Evolutionary conservation across 257 asterid species (phyloP), one percentile per base, ranked within the genome.

Genomic region (Handroanthus guayacan): DNA sequence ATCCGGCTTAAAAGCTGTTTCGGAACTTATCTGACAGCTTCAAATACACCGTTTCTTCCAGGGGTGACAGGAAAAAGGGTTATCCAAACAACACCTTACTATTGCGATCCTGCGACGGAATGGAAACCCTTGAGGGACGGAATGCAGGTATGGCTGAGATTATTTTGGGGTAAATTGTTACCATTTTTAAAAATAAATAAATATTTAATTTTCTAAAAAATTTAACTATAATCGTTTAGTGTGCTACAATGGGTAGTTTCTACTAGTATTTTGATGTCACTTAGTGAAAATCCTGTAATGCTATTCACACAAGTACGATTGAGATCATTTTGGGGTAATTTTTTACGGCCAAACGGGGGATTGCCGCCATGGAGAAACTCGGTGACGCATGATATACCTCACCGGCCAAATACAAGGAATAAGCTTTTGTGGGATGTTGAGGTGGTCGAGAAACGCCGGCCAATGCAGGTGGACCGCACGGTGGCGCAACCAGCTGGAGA

Each of bases 41-140:
- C 94, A 2, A 83, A 36, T 67, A 16, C 25, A 0, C 89, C 91
- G 2, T 86, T 91, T 20, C 78, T 89, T 41, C 89, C 91, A 0
- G 86, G 89, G 34, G 90, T 83, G 38, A 69, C 92, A 1, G 94
- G 87, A 0, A 86, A 79, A 69, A 79, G 55, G 65, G 96, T 86
- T 2, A 68, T 83, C 41, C 97, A 89, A 74, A 78, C 88, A 6
- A 1, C 63, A 13, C 81, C 89, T 1, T 3, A 70, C 2, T 67
- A 73, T 38, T 60, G 45, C 0, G 88, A 86, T 52, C 78, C 79
- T 1, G 82, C 89, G 2, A 72, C 76, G 0, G 87, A 88, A 75
- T 92, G 97, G 97, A 89, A 89, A 45, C 92, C 96, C 3, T 3
- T 84, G 2, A 87, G 97, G 81, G 97, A 92, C 71, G 97, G 97